Conservation (phyloP, 1,139 yeast species). For the Meyerozyma elateridarum region DNA sequence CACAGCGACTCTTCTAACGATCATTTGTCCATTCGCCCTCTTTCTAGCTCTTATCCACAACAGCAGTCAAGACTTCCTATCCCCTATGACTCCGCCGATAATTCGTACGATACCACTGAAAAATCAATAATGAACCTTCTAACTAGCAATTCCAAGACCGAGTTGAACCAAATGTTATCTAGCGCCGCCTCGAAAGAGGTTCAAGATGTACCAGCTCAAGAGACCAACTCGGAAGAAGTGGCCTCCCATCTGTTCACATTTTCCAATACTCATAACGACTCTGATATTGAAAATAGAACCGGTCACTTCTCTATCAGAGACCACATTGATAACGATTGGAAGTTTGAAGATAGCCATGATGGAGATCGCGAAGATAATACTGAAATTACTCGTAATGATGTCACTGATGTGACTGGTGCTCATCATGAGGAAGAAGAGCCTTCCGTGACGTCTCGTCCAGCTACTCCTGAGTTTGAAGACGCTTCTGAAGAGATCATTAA, state of each 20-base stretch:
- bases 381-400: conserved; percentile 23
- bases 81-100: conserved; percentile 37
- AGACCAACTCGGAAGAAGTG: not conserved
- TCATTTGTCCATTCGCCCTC: not conserved
- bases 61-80: not conserved
- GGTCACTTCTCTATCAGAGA: conserved; percentile 29
- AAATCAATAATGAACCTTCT: conserved; percentile 40
- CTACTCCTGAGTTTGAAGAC: conserved; percentile 7
- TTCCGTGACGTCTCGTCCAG: not conserved
- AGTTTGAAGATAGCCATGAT: conserved; percentile 38
- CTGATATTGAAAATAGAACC: conserved; percentile 12
- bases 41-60: no score
- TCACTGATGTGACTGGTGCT: conserved; percentile 9
- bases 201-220: not conserved
- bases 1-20: not conserved
- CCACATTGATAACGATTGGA: conserved; percentile 38
- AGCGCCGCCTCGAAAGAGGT: not conserved
- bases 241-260: not conserved
- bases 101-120: conserved; percentile 36
- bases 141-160: not conserved
- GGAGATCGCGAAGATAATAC: conserved; percentile 43
- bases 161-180: not conserved
- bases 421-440: conserved; percentile 1
- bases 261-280: conserved; percentile 9
- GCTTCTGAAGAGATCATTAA: conserved; percentile 9